Base-by-base conservation (phyloP, 2,329 filamentous ascomycete species). In the Zasmidium cellare region DNA sequence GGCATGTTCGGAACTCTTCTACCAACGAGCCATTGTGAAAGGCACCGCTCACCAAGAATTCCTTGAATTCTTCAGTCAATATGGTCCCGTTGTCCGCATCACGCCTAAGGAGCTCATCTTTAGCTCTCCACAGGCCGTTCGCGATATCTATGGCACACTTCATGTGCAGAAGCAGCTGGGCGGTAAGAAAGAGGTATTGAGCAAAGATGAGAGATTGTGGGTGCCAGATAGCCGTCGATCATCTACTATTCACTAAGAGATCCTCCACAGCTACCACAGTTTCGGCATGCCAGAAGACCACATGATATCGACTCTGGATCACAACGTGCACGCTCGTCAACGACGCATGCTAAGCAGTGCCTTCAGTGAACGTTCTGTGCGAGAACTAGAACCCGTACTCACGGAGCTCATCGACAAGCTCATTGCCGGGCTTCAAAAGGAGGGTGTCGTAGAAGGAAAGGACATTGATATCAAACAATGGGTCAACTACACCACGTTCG, bases 381-480 rank as follows among this genome's bases (percentile, higher is more conserved):
- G 35, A 41, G 65, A 69, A 16, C 75, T 77, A 55, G 74, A 76
- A 57, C 53, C 63, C 2, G 57, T 76, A 0, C 63, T 77, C 14
- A 67, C 69, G 25, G 56, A 58, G 16, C 73, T 74, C 50, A 71
- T 74, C n/a, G 68, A 75, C 51, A 59, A 74, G 9, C 63, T 76
- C 3, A 56, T 74, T 12, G 52, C 66, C n/a, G 65, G 68, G 0
- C 58, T 76, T 20, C 53, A 55, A n/a, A 58, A 64, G 38, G 25
- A 18, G n/a, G 35, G 24, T 22, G 19, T 35, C 31, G 49, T 18
- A 28, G 25, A 20, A 12, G 35, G 35, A 9, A 51, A 51, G 18
- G 24, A 28, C 25, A 24, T 44, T 25, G 35, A 75, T 16, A 12
- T 51, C 24, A 41, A 41, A 18, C 11, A 41, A n/a, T 41, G 35